A percentile compares a stretch with the other conserved stretches of the same genome.
phyloP scores from a whole-genome alignment of 2,329 filamentous ascomycete species.

The Venturia nashicola region DNA sequence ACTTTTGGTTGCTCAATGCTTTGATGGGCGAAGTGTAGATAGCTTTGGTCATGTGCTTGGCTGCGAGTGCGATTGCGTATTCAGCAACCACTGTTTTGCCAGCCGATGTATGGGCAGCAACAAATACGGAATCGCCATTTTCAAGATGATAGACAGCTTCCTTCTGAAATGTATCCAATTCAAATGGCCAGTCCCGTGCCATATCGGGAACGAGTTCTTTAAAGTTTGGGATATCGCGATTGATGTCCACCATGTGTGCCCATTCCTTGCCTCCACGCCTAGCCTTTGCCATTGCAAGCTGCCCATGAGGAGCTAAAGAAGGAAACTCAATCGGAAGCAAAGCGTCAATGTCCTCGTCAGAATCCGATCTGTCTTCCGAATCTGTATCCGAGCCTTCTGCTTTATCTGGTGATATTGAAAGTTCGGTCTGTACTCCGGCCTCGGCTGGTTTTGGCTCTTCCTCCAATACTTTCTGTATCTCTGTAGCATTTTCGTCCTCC shows the following conservation, averaged over 20 bases:
- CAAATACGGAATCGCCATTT: conserved; percentile 92
- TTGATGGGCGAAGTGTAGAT: conserved; percentile 99
- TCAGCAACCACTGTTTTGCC: conserved; percentile 98
- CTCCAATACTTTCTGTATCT: conserved; percentile 53
- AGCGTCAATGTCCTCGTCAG: conserved; percentile 61
- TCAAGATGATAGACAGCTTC: conserved; percentile 97
- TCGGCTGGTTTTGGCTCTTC: conserved; percentile 27
- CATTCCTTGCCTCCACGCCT: conserved; percentile 75
- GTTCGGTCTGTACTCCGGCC: conserved; percentile 13
- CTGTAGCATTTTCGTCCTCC: conserved; percentile 48
- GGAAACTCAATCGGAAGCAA: conserved; percentile 88
- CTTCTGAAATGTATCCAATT: conserved; percentile 96
- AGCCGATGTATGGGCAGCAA: conserved; percentile 92
- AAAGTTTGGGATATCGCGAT: conserved; percentile 89
- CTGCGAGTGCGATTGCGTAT: conserved; percentile 89
- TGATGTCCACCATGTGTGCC: conserved; percentile 97
- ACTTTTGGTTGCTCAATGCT: conserved; percentile 96
- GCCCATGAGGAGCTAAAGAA: conserved; percentile 72
- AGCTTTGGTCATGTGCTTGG: conserved; percentile 99
- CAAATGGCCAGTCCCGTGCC: conserved; percentile 92
- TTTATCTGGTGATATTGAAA: conserved; percentile 16
- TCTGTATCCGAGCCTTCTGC: conserved; percentile 33
- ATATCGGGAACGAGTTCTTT: conserved; percentile 87
- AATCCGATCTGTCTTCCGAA: conserved; percentile 28
- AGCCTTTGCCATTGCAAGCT: conserved; percentile 56